Base-by-base conservation (phyloP, 352 stramenopile species). In the Globisporangium ultimum region DNA sequence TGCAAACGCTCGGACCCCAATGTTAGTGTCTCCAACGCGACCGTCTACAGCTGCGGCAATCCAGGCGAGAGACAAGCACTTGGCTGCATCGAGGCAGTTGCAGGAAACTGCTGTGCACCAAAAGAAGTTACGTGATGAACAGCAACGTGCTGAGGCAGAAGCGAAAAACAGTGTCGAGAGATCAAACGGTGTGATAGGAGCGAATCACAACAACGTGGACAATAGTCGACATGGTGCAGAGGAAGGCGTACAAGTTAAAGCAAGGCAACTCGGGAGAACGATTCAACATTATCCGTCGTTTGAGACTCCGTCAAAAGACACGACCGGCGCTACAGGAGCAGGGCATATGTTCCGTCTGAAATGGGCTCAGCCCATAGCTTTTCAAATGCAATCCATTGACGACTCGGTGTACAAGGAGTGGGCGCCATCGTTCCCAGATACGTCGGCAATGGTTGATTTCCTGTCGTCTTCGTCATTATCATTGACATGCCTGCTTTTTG, bases 381-480 rank as follows among this genome's bases (percentile, higher is more conserved):
- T 80, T 48, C 55, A 63, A 4, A 76, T 80, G 72, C 59, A 70
- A 14, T 58, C 60, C 3, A 45, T 69, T 21, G 59, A 73, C 3
- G 61, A 64, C 3, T 21, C 53, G 21, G 60, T 77, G 10, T 46
- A 61, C 13, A 62, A 69, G 0, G 68, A 77, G 36, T 80, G 66
- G 72, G 61, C 72, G 0, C 68, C 72, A n/a, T 55, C 72, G n/a
- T 74, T 80, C 38, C 72, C 72, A 21, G 68, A 80, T 9, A 80
- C 72, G 14, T 52, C 57, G 22, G 60, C 68, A 3, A 60, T 74
- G 17, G 53, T 80, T 15, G 68, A 75, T 49, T 80, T 66, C 28
- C 60, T 80, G 42, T 66, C 66, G 14, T 58, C 20, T 40, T 53
- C 17, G 45, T 73, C 41, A 32, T 32, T 24, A 32, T 51, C 55